phyloP scores from a whole-genome alignment of 345 rosid species.

The Dipteronia dyeriana region DNA sequence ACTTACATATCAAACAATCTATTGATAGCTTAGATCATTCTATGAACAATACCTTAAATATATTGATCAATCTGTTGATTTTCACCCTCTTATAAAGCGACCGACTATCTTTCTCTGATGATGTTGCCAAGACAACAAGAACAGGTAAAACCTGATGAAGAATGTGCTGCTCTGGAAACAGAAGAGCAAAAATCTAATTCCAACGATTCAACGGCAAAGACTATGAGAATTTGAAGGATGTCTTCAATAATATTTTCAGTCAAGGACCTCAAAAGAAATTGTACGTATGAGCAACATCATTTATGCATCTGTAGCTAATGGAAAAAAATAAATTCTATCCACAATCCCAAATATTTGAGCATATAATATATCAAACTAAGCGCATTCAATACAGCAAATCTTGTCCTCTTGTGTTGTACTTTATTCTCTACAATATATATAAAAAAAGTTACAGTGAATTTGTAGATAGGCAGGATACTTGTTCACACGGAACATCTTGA shows the following conservation, averaged over 20 bases:
- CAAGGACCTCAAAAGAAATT: conserved; percentile 51
- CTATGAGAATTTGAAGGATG: conserved; percentile 96
- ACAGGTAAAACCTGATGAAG: conserved; percentile 96
- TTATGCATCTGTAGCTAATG: background rate
- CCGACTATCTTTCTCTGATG: conserved; percentile 96
- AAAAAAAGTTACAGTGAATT: conserved; percentile 12
- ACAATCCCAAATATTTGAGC: background rate
- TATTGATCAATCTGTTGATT: conserved; percentile 83
- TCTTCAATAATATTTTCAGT: conserved; percentile 80
- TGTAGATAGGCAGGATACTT: conserved; percentile 73
- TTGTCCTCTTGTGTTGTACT: background rate
- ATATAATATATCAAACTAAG: background rate
- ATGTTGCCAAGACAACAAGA: conserved; percentile 94
- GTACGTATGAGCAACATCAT: conserved; percentile 1
- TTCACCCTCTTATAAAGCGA: conserved; percentile 95
- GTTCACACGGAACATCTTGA: conserved; percentile 98
- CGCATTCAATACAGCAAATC: background rate
- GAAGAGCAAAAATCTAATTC: conserved; percentile 95
- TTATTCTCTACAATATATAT: background rate
- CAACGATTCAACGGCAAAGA: conserved; percentile 94
- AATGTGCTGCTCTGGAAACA: conserved; percentile 91
- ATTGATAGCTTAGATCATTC: background rate
- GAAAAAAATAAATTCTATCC: background rate
- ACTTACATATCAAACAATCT: background rate
- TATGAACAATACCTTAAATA: conserved; percentile 73